Evolutionary conservation across 1,139 yeast genomes (phyloP), one percentile per base, ranked within the genome.

Genomic region (Pichia sp.): DNA sequence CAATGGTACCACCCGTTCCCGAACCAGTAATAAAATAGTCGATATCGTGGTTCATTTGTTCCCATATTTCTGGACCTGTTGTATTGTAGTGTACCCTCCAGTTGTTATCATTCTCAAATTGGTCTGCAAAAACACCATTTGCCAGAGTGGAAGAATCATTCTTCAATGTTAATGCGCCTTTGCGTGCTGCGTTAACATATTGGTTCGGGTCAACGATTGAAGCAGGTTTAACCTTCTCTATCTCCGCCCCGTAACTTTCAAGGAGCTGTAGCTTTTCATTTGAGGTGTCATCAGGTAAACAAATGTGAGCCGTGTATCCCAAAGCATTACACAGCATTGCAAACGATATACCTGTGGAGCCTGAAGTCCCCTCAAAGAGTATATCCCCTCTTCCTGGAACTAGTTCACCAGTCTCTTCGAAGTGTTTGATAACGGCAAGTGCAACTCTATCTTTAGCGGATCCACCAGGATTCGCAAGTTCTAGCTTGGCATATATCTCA

Each of bases 361-460:
- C 97, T 10, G 93, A 79, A 0, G 97, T 91, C 4, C 98, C 98
- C 62, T 91, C 98, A 55, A 80, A 87, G 5, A 85, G 75, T 15
- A 78, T 69, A 53, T 84, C 87, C 3, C 74, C 77, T 35, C 64
- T 50, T 38, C 74, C 56, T 0, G 87, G 88, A 8, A 62, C 56
- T 29, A 88, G 56, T 12, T 64, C 56, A 0, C 91, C 93, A 29
- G 52, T 45, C 11, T 47, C 38, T 56, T 85, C 96, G 38, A 84
- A 83, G 15, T 72, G 73, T 37, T 74, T 62, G 22, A 88, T 80
- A 48, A 91, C 82, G 2, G 94, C 83, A 34, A 85, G 66, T 1
- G 97, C 98, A 27, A 91, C 94, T 37, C 98, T 66, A 54, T 91
- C 98, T 54, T 91, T 91, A 25, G 96, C 94, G 34, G 94, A 83